phyloP scores from a whole-genome alignment of 2,329 filamentous ascomycete genomes.

The Thelonectria rubi region DNA sequence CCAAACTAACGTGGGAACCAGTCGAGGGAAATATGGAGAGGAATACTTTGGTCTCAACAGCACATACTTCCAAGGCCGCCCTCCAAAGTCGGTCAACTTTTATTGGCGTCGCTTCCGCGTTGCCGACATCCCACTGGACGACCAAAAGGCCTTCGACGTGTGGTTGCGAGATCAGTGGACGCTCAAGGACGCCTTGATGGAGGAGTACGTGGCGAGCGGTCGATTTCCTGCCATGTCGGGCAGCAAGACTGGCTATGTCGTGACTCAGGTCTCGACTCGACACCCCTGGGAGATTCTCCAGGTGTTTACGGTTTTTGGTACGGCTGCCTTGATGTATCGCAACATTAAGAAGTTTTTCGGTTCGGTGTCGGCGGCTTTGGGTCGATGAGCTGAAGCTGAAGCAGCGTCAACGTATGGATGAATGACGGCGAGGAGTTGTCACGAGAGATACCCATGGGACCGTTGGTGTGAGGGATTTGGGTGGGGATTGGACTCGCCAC shows the following conservation, averaged over 20 bases:
- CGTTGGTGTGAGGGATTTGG: slow-evolving; percentile 5
- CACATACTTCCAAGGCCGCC: slow-evolving; percentile 87
- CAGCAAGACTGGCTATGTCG: slow-evolving; percentile 59
- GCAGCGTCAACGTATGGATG: slow-evolving; percentile 4
- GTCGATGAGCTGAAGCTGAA: slow-evolving; percentile 25
- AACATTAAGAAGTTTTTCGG: slow-evolving; percentile 46
- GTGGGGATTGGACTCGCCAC: slow-evolving; percentile 1
- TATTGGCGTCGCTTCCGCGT: slow-evolving; percentile 91
- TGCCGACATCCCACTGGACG: slow-evolving; percentile 81
- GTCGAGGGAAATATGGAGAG: slow-evolving; percentile 85
- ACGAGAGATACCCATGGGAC: slow-evolving; percentile 9
- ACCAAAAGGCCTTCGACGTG: slow-evolving; percentile 76
- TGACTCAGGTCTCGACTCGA: slow-evolving; percentile 66
- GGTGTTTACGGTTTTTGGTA: slow-evolving; percentile 61
- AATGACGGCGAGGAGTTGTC: slow-evolving; percentile 11
- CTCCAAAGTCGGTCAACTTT: slow-evolving; percentile 95
- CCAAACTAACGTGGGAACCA: slow-evolving; percentile 46
- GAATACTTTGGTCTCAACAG: slow-evolving; percentile 87
- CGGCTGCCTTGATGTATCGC: slow-evolving; percentile 54
- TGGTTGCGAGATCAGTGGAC: slow-evolving; percentile 91
- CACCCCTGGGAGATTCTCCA: slow-evolving; percentile 64
- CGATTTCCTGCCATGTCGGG: slow-evolving; percentile 78
- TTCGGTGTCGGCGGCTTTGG: slow-evolving; percentile 33
- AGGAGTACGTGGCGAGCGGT: slow-evolving; percentile 80
- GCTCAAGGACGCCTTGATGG: slow-evolving; percentile 90